Evolutionary conservation across 768 basidiomycete species (phyloP).

Genomic region (Hydnomerulius pinastri): DNA sequence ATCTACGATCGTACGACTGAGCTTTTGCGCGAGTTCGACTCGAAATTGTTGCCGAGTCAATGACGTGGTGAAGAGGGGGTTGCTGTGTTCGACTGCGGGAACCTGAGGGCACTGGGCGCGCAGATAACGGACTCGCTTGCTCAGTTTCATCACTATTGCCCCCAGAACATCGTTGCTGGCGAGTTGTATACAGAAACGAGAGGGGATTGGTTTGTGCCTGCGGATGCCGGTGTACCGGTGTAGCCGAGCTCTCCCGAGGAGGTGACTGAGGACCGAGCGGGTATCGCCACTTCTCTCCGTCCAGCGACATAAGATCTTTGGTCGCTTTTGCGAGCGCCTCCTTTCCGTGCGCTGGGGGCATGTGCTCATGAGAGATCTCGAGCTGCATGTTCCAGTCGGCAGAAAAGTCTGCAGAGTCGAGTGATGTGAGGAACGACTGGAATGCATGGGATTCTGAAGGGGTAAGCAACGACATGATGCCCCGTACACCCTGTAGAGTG

Average conservation of each 20-base stretch:
- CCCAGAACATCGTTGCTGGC: conserved; percentile 14
- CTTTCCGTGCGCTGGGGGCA: conserved; percentile 53
- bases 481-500: neutral
- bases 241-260: conserved; percentile 6
- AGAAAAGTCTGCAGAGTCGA: conserved; percentile 45
- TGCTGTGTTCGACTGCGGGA: conserved; percentile 10
- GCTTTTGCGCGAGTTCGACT: conserved; percentile 11
- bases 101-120: conserved; percentile 5
- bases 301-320: conserved; percentile 80
- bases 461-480: conserved; percentile 60
- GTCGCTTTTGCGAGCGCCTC: conserved; percentile 77
- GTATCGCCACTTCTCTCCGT: conserved; percentile 42
- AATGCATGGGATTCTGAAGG: conserved; percentile 67
- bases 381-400: conserved; percentile 51
- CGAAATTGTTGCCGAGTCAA: conserved; percentile 9
- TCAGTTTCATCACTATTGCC: conserved; percentile 11
- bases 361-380: conserved; percentile 42
- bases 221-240: conserved; percentile 13
- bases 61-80: conserved; percentile 19
- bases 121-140: conserved; percentile 3
- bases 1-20: conserved; percentile 14
- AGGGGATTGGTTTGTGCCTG: conserved; percentile 20
- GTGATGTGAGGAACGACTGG: conserved; percentile 64
- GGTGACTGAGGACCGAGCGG: conserved; percentile 20
- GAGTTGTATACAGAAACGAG: conserved; percentile 18